Evolutionary conservation across 192 early-diverging fungal species (phyloP), one percentile per base, ranked within the genome.

Genomic region (Entomortierella beljakovae): DNA sequence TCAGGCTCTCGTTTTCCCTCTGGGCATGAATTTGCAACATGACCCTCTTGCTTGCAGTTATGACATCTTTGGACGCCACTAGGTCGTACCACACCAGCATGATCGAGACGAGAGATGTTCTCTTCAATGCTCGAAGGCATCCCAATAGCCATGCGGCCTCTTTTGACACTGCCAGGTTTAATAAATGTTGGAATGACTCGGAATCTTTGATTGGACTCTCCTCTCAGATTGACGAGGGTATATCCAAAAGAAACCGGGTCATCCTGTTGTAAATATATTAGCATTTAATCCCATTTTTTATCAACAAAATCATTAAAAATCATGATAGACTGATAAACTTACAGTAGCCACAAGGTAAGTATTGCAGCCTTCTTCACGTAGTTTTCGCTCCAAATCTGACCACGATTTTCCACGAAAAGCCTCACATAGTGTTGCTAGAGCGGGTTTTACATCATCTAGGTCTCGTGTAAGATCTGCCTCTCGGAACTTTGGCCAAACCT

Each of bases 21-120:
- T 25, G 33, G 54, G 68, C 86, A 88, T 29, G 84, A 80, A 38
- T 68, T 57, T 16, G 69, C 61, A 34, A 68, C 53, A 49, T 90
- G 88, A 43, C 88, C 88, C n/a, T 57, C 58, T 73, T 87, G 32
- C 65, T 81, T 67, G 66, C 87, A 90, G 66, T 71, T 80, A 79
- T 81, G 77, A 71, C 88, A 87, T 52, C 64, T 56, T 48, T 68
- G 65, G n/a, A 77, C 22, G 15, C 73, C 65, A 26, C 73, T 77
- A 18, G 73, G 61, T n/a, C 65, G 65, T 16, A 77, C 66, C 3
- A 77, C 60, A 7, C 73, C 73, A 0, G 53, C 65, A 3, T 38
- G 15, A 0, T 61, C 60, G 29, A 77, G 61, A 43, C 73, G 58
- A 7, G 33, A 29, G 34, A 63, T 53, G 55, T 77, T 77, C 29